phyloP scores from a whole-genome alignment of 2,329 filamentous ascomycete species.

The Madurella mycetomatis region DNA sequence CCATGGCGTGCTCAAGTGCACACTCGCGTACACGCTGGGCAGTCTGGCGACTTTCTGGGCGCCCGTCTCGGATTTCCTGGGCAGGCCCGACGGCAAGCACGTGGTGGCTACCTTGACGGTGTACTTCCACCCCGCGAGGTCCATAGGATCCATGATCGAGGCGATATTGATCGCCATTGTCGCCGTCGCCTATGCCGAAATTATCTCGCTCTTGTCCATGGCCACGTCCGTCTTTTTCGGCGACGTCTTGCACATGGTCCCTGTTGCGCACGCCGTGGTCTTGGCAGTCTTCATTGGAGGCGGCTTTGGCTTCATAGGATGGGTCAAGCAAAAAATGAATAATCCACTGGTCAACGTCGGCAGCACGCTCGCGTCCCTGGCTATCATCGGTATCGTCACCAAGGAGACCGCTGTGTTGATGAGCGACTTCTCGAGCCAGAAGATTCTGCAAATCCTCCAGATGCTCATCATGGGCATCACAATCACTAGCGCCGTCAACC shows the following conservation, averaged over 20 bases:
- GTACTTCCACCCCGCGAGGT: constrained; percentile 88
- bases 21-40: constrained; percentile 80
- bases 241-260: constrained; percentile 58
- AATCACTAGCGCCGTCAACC: constrained; percentile 67
- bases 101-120: constrained; percentile 90
- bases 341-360: constrained; percentile 79
- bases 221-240: constrained; percentile 78
- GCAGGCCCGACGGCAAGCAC: constrained; percentile 85
- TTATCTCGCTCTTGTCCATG: constrained; percentile 82
- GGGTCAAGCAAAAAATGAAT: constrained; percentile 76
- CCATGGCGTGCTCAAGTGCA: constrained; percentile 82
- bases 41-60: constrained; percentile 82
- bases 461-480: constrained; percentile 77
- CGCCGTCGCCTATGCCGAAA: constrained; percentile 72
- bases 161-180: constrained; percentile 71
- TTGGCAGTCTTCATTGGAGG: constrained; percentile 80
- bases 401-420: constrained; percentile 85
- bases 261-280: constrained; percentile 72
- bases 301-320: constrained; percentile 80
- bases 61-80: constrained; percentile 66
- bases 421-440: constrained; percentile 74
- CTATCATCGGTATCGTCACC: constrained; percentile 83
- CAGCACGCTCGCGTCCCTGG: constrained; percentile 79
- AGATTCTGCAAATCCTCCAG: constrained; percentile 76
- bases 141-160: constrained; percentile 84